These are phyloP conservation scores for Malus hybrid DNA, from an alignment of 331 rosid genomes.

Conservation along the genomic window DNA sequence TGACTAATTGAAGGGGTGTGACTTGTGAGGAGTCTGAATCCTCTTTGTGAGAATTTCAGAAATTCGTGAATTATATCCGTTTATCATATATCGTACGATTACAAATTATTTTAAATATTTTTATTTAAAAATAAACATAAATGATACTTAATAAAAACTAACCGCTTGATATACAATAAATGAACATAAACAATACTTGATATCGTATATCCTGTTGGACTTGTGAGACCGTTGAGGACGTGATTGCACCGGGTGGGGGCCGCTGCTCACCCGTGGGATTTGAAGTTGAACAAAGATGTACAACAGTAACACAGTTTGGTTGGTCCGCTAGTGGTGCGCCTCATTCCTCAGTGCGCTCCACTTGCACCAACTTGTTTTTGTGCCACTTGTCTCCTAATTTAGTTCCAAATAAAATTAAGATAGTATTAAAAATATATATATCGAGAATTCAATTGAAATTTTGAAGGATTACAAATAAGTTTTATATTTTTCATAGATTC, in stretches of 20 bases:
- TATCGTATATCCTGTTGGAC: too few species aligned
- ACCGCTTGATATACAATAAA: fast-evolving
- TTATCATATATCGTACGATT: fast-evolving
- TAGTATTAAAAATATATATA: too few species aligned
- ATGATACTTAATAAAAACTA: fast-evolving
- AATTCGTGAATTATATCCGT: fast-evolving
- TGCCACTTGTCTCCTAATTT: too few species aligned
- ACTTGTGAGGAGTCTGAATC: too few species aligned
- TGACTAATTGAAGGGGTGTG: too few species aligned
- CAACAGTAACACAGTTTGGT: neutral
- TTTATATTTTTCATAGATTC: too few species aligned
- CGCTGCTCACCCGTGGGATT: neutral
- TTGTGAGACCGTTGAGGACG: neutral
- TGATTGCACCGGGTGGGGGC: neutral
- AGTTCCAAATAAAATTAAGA: neutral
- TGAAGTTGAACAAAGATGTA: too few species aligned
- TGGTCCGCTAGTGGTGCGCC: neutral
- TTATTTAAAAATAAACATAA: too few species aligned
- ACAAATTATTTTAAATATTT: too few species aligned
- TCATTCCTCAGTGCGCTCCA: neutral
- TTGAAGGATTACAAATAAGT: too few species aligned
- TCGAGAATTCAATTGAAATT: too few species aligned
- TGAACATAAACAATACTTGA: too few species aligned
- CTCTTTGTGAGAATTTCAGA: fast-evolving
- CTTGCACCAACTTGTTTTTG: neutral